Evolutionary conservation across 805 yeast genomes (phyloP).

Genomic region (Komagataella mondaviorum): DNA sequence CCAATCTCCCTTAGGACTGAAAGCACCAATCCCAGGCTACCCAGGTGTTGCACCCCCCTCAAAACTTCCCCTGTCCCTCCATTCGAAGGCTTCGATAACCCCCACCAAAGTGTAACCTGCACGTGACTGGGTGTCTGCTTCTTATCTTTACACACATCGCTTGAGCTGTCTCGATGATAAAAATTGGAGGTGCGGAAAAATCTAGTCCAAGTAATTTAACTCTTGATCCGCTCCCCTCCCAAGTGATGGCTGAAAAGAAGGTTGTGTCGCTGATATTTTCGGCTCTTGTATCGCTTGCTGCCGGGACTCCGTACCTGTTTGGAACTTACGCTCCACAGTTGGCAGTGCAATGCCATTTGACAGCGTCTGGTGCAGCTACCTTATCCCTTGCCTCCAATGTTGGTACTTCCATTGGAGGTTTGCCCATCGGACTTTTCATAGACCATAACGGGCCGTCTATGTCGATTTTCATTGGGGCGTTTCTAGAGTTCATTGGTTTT

Average conservation of each 20-base stretch:
- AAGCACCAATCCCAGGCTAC: neutral
- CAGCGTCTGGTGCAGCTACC: slow-evolving; percentile 49
- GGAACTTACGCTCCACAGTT: slow-evolving; percentile 71
- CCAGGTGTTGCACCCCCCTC: no score
- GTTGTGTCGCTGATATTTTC: slow-evolving; percentile 9
- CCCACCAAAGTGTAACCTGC: neutral
- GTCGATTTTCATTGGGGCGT: slow-evolving; percentile 42
- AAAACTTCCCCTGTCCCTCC: no score
- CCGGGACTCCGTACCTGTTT: slow-evolving; percentile 67
- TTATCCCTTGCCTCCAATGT: slow-evolving; percentile 47
- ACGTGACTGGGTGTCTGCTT: neutral
- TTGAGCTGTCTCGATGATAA: no score
- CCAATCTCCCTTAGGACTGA: no score
- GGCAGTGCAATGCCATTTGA: slow-evolving; percentile 38
- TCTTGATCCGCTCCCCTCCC: neutral
- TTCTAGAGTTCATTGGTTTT: slow-evolving; percentile 42
- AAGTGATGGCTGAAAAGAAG: slow-evolving; percentile 2
- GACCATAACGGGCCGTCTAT: slow-evolving; percentile 44
- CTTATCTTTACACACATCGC: neutral
- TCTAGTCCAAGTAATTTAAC: no score
- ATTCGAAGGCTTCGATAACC: neutral
- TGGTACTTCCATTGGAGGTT: slow-evolving; percentile 59
- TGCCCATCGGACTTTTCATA: slow-evolving; percentile 57
- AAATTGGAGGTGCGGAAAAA: no score
- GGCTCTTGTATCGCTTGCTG: slow-evolving; percentile 42